phyloP scores from a whole-genome alignment of 805 yeast genomes.

The Martiniozyma abietophila region DNA sequence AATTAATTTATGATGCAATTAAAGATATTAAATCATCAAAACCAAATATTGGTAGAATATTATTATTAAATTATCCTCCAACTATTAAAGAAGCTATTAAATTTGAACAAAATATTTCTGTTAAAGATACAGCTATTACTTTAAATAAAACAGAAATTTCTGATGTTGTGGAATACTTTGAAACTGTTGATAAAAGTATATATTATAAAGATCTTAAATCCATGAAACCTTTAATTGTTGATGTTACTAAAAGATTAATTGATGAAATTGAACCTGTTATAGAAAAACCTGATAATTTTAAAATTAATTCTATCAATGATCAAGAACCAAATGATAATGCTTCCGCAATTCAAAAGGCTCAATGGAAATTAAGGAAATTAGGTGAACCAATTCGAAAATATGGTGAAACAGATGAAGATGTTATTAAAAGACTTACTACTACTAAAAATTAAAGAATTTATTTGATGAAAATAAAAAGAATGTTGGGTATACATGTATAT shows the following conservation, averaged over 20 bases:
- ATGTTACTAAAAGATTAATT: neutral
- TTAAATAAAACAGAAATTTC: constrained; percentile 28
- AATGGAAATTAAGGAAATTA: constrained; percentile 14
- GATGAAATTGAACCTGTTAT: neutral
- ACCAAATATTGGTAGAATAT: constrained; percentile 35
- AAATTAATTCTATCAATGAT: constrained; percentile 2
- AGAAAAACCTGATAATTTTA: neutral
- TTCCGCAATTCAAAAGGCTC: constrained; percentile 15
- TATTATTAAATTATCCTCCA: constrained; percentile 52
- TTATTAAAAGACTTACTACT: constrained; percentile 13
- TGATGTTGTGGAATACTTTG: constrained; percentile 53
- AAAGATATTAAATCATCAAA: constrained; percentile 17
- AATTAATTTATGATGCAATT: constrained; percentile 32
- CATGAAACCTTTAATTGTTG: constrained; percentile 6
- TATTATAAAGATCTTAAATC: constrained; percentile 15
- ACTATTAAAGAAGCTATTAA: constrained; percentile 57
- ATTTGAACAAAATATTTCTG: constrained; percentile 62
- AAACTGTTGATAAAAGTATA: constrained; percentile 50
- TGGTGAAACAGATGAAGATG: constrained; percentile 19
- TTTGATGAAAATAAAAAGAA: too few relatives aligned
- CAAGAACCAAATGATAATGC: constrained; percentile 10
- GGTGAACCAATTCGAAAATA: constrained; percentile 16
- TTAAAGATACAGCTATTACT: constrained; percentile 32
- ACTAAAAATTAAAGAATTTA: constrained; percentile 5
- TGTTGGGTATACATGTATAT: too few relatives aligned